Evolutionary conservation across 805 yeast species (phyloP), one percentile per base, ranked within the genome.

Genomic region (Diddensiella caesifluorescens): DNA sequence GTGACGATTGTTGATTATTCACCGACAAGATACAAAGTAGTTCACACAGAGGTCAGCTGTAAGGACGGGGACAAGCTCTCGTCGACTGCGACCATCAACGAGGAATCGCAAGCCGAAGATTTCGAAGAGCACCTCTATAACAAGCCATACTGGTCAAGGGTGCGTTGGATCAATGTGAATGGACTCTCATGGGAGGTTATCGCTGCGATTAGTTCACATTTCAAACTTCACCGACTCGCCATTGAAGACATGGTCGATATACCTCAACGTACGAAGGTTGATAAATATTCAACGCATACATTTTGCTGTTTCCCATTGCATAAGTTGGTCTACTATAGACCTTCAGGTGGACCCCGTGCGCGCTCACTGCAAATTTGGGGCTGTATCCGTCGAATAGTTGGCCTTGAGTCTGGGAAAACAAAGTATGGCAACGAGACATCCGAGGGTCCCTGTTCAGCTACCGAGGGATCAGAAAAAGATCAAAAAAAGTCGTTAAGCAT

Each of bases 151-250:
- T 73, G 79, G 79, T 60, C 75, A 2, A 61, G 64, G 35, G 75
- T 75, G 1, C 57, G 80, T 12, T 74, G 80, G 80, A 62, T 75
- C 39, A 75, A 73, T 47, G 75, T 76, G 18, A 75, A 74, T 52
- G 82, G 81, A 0, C 57, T 77, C n/a, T 72, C 79, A 1, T 74
- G 79, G 79, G 80, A 75, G 40, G 77, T 78, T 5, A 69, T 77
- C 5, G 63, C 72, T 5, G 56, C 68, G 0, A 62, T 77, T 30
- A 70, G 73, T 1, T 58, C 65, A 31, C 57, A 60, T 37, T 77
- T 67, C 53, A 56, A 64, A 15, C 56, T 77, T 16, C 83, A 77
- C 53, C 67, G 77, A 19, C 60, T 77, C 35, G 75, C 81, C 0
- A 62, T 77, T 34, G 83, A 77, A 53, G 82, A 77, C 53, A 70